Evolutionary conservation across 176 grass and related monocot species (phyloP), one percentile per base, ranked within the genome.

Genomic region (Tillandsia fasciculata): DNA sequence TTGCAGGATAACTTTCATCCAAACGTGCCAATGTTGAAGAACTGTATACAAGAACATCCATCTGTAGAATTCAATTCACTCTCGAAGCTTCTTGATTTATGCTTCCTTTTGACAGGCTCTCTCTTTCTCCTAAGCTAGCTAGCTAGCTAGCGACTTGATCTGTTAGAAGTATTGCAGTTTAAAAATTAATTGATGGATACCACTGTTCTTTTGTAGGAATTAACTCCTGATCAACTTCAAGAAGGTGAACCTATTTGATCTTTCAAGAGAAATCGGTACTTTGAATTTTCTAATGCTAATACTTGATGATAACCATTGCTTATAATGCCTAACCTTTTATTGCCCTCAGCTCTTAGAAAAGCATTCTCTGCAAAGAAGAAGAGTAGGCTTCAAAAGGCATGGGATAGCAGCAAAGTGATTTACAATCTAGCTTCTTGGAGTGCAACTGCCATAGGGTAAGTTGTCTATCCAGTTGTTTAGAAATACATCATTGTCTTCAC

Each of bases 371-470:
- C 65, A 77, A 97, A 97, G 79, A 92, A 72, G 80, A 92, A 87
- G 77, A 74, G 84, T 73, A 87, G 65, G 53, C 73, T 97, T 64
- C 52, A 51, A 57, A 97, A 97, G 53, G 89, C 89, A 77, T 97
- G 94, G 89, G 86, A 92, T 76, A 87, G 94, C 72, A 81, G 85
- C 67, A 83, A 85, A 87, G 77, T 87, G 23, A 63, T 90, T 50
- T 97, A 97, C 56, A 97, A 92, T 59, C 71, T 92, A 47, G 84
- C 86, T 76, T 97, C 94, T 53, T 93, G 94, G 89, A 75, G 89
- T 61, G 89, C 94, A 50, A 97, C 94, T 67, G 89, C 94, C 77
- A 63, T 93, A 70, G 84, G 89, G 94, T 92, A 85, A 69, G 51
- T 70, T 75, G 15, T 77, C 29, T 33, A 33, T 33, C 29, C 29